These are phyloP conservation scores for Didymella keratinophila DNA, from an alignment of 2,329 filamentous ascomycete genomes.

Conservation along the genomic window DNA sequence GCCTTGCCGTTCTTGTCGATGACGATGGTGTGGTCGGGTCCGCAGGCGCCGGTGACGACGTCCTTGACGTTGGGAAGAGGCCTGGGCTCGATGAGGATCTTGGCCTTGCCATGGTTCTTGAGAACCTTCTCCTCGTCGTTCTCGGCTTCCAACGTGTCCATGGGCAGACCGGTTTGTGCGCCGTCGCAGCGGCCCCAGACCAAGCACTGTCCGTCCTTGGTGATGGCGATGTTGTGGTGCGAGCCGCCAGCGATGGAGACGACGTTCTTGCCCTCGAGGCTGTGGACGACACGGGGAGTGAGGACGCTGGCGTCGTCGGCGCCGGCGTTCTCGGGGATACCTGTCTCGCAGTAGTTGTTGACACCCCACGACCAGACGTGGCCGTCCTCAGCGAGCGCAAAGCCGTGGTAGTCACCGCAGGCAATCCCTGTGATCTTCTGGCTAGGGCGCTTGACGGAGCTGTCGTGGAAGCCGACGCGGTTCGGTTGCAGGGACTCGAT, in stretches of 20 bases:
- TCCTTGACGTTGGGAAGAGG: constrained; percentile 65
- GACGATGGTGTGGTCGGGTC: constrained; percentile 76
- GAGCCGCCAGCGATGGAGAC: constrained; percentile 73
- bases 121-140: constrained; percentile 54
- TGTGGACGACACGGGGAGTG: constrained; percentile 69
- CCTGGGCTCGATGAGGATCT: constrained; percentile 74
- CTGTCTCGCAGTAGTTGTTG: constrained; percentile 87
- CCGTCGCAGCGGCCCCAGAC: constrained; percentile 69
- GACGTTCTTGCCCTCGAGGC: constrained; percentile 70
- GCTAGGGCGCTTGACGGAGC: constrained; percentile 45
- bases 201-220: constrained; percentile 62
- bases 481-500: constrained; percentile 63
- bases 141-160: constrained; percentile 37
- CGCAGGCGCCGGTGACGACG: constrained; percentile 66
- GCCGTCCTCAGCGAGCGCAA: constrained; percentile 73
- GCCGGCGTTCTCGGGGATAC: constrained; percentile 68
- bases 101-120: constrained; percentile 67
- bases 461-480: constrained; percentile 63
- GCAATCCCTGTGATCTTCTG: constrained; percentile 68
- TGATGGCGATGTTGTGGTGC: constrained; percentile 74
- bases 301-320: constrained; percentile 75
- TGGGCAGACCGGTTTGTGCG: constrained; percentile 59
- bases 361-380: constrained; percentile 83
- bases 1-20: constrained; percentile 73
- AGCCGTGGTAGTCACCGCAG: constrained; percentile 82